phyloP scores from a whole-genome alignment of 2,329 filamentous ascomycete species.

The Stagonosporopsis cucurbitacearum region DNA sequence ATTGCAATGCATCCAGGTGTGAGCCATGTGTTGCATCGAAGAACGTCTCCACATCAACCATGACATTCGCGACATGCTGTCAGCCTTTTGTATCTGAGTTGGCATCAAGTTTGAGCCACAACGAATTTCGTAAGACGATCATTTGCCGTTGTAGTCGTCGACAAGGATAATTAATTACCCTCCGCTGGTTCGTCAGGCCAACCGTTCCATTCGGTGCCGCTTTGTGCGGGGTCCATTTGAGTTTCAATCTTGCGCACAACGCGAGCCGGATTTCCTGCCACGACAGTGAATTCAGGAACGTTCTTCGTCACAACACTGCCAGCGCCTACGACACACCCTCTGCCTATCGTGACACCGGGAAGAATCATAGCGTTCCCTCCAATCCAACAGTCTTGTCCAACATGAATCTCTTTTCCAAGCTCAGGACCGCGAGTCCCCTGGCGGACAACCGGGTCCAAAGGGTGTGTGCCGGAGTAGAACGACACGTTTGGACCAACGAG shows the following conservation, averaged over 20 bases:
- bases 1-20: not conserved
- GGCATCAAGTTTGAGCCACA: not conserved
- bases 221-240: constrained; percentile 37
- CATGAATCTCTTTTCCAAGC: constrained; percentile 71
- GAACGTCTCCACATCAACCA: not conserved
- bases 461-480: constrained; percentile 78
- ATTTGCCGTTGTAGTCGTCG: constrained; percentile 65
- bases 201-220: constrained; percentile 47
- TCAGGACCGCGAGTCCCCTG: constrained; percentile 80
- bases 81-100: no score
- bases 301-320: constrained; percentile 85
- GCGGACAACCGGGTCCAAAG: constrained; percentile 74
- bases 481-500: constrained; percentile 79
- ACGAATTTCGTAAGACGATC: not conserved
- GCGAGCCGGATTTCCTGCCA: constrained; percentile 71
- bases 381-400: constrained; percentile 72
- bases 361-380: constrained; percentile 64
- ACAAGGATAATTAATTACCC: constrained; percentile 73
- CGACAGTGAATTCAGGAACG: constrained; percentile 69
- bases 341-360: constrained; percentile 79
- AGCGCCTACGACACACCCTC: constrained; percentile 76
- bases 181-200: constrained; percentile 76
- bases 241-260: constrained; percentile 60
- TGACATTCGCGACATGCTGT: not conserved
- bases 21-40: no score